These are phyloP conservation scores for Cynara cardunculus DNA, from an alignment of 129 eudicot genomes.

Conservation along the genomic window DNA sequence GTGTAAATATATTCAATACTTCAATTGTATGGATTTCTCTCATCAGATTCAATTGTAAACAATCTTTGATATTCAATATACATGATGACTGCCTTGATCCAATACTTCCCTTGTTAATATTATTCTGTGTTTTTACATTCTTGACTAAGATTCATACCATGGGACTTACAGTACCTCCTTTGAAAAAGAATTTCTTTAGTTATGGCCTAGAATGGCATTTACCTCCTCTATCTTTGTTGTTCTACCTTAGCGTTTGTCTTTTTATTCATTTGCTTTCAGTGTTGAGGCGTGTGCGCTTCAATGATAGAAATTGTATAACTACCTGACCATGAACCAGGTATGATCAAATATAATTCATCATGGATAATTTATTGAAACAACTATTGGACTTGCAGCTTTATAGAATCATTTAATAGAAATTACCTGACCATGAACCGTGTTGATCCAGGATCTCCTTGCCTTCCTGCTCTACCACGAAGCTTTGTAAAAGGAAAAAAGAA, in stretches of 20 bases:
- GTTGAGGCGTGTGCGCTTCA: not conserved
- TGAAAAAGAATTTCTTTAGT: no score
- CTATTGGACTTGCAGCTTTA: slow-evolving; percentile 6
- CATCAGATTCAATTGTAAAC: no score
- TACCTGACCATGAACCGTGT: slow-evolving; percentile 99
- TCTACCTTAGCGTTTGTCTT: not conserved
- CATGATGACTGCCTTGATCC: no score
- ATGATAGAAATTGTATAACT: not conserved
- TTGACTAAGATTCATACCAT: no score
- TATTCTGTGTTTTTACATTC: no score
- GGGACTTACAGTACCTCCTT: no score
- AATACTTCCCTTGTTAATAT: no score
- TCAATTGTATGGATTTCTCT: no score
- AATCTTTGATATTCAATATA: no score
- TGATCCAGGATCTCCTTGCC: slow-evolving; percentile 99
- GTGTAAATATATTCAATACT: no score
- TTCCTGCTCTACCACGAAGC: slow-evolving; percentile 99
- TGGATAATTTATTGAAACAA: not conserved
- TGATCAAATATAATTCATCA: not conserved
- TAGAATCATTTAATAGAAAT: not conserved
- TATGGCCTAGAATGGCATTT: no score
- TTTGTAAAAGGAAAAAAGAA: slow-evolving; percentile 13
- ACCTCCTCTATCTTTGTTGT: not conserved
- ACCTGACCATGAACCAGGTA: not conserved
- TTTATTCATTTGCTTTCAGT: not conserved